Base-by-base conservation (phyloP, 768 basidiomycete genomes). In the Lanmaoa pseudosensibilis region DNA sequence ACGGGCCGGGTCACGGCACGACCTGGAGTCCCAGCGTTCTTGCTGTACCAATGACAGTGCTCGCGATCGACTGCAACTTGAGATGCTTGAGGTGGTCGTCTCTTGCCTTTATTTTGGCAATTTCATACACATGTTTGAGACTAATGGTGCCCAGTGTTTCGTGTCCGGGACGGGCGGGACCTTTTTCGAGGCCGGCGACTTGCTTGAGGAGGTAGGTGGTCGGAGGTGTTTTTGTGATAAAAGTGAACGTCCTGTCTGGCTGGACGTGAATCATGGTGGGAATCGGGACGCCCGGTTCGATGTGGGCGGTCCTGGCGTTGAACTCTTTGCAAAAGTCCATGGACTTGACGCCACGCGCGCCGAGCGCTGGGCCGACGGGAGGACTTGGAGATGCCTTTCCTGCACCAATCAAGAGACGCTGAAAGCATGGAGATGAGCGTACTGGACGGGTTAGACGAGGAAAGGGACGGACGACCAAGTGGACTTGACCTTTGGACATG, bases 271-370 rank as follows among this genome's bases (percentile, higher is more conserved):
- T 95, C 58, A 88, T 75, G n/a, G 94, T 97, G 11, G 97, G 96
- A 38, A 84, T 83, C 8, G 97, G 96, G 11, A 90, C 83, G 36
- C 92, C 92, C 18, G 88, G 85, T 59, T 86, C 83, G 37, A 96
- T 81, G 70, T 92, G 88, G 33, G 92, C 88, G 19, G 96, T 98
- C 61, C 88, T 87, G n/a, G 96, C 95, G 69, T 99, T 99, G 78
- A 98, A 99, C 72, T 98, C 94, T 73, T 98, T 99, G 81, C 94
- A 97, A 70, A 99, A 99, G 77, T 99, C 97, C 90, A 98, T 98
- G 27, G 94, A 94, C 76, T 97, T 98, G 64, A 99, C 95, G 65
- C 97, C 97, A 68, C 93, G 86, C 61, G 97, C 96, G 77, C 97
- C 97, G 51, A 99, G 84, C 33, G 95, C 96, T 52, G 96, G 96